Conservation (phyloP, 441 rosid genomes). For the Aquilaria agallochum region DNA sequence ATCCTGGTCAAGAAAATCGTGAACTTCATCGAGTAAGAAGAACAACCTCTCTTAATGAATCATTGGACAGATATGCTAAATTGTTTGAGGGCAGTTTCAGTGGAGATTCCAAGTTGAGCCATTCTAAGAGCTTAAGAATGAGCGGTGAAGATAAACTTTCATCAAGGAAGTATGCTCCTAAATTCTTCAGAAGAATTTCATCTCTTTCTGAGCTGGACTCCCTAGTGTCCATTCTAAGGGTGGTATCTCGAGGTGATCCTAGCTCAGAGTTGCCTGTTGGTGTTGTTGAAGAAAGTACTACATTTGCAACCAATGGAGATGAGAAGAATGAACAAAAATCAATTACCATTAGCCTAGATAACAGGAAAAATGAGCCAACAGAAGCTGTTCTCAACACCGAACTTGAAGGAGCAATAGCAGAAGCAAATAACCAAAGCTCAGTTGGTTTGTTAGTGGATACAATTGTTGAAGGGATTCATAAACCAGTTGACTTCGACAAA, state of each 20-base stretch:
- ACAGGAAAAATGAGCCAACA: conserved; percentile 12
- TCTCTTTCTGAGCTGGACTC: conserved; percentile 76
- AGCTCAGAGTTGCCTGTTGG: conserved; percentile 19
- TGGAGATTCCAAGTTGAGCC: conserved; percentile 33
- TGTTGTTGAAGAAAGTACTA: conserved; percentile 6
- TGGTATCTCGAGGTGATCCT: conserved; percentile 28
- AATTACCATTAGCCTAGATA: conserved; percentile 15
- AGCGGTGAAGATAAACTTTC: conserved; percentile 37
- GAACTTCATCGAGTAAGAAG: conserved; percentile 22
- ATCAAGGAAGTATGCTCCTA: conserved; percentile 22
- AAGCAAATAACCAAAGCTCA: conserved; percentile 13
- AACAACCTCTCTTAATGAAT: conserved; percentile 45
- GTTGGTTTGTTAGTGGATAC: conserved; percentile 1
- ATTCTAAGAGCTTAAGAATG: conserved; percentile 64
- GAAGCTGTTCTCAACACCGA: conserved; percentile 22
- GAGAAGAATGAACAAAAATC: conserved; percentile 11
- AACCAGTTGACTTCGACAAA: conserved; percentile 12
- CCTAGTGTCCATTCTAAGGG: conserved; percentile 42
- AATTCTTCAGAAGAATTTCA: conserved; percentile 62
- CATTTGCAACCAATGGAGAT: conserved; percentile 4
- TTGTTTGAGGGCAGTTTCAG: conserved; percentile 37
- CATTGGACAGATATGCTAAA: conserved; percentile 51
- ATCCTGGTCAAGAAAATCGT: conserved; percentile 11
- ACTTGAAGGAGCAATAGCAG: conserved; percentile 7
- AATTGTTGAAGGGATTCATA: conserved; percentile 15